Conservation (phyloP, 805 yeast species). For the Candida sakaeoensis region DNA sequence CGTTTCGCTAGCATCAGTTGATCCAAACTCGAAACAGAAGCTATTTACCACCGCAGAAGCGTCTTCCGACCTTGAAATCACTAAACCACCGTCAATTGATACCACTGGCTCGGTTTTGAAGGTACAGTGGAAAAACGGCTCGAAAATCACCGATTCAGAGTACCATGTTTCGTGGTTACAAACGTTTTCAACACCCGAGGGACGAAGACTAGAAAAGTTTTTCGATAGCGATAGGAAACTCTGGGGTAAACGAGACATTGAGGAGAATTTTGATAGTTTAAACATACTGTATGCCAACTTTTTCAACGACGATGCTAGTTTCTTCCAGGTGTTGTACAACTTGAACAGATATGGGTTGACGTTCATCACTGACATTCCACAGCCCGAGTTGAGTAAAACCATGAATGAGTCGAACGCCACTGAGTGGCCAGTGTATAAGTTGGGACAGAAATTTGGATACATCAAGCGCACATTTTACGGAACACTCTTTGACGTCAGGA, state of each 20-base stretch:
- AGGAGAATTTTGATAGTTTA: conserved; percentile 16
- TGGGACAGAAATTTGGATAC: conserved; percentile 59
- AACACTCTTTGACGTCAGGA: conserved; percentile 61
- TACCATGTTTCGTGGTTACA: conserved; percentile 48
- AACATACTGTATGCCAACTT: conserved; percentile 39
- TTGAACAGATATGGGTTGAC: conserved; percentile 56
- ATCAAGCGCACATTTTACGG: conserved; percentile 72
- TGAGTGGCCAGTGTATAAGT: conserved; percentile 35
- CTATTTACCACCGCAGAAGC: conserved; percentile 57
- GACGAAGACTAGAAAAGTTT: conserved; percentile 32
- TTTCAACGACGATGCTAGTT: conserved; percentile 24
- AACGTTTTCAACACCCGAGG: conserved; percentile 33
- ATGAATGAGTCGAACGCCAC: conserved; percentile 41
- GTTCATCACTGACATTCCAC: conserved; percentile 52
- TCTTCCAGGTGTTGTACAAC: conserved; percentile 38
- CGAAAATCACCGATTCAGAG: conserved; percentile 19
- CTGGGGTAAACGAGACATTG: conserved; percentile 39
- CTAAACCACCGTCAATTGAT: conserved; percentile 27
- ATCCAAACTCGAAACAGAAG: conserved; percentile 56
- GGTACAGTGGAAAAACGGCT: conserved; percentile 38
- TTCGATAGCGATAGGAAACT: conserved; percentile 27
- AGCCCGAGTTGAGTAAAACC: conserved; percentile 21
- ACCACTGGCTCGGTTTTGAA: conserved; percentile 25
- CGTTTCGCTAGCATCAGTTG: conserved; percentile 44
- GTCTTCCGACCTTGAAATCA: conserved; percentile 32